phyloP scores from a whole-genome alignment of 1,284 basidiomycete genomes.

The Ustilago trichophora region DNA sequence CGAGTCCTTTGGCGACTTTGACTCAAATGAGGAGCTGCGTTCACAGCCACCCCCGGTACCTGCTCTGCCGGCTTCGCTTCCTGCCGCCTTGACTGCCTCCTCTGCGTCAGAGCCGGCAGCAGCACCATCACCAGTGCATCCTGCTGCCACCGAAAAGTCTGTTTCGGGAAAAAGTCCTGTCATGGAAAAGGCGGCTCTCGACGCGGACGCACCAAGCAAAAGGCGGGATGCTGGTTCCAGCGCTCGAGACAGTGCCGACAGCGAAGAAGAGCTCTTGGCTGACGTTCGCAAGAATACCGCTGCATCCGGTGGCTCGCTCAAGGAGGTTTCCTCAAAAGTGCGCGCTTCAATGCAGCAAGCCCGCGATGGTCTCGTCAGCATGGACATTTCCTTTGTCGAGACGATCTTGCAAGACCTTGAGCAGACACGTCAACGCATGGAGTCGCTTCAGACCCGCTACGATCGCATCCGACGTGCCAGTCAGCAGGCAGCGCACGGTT shows the following conservation, averaged over 20 bases:
- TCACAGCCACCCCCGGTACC: conserved; percentile 33
- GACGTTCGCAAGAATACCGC: conserved; percentile 11
- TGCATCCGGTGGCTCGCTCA: conserved; percentile 19
- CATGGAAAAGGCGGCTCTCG: too few species aligned
- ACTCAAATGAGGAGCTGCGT: conserved; percentile 46
- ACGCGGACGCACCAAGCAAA: neutral
- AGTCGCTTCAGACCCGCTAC: conserved; percentile 78
- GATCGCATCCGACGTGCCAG: conserved; percentile 83
- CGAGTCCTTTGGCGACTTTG: conserved; percentile 64
- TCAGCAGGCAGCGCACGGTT: conserved; percentile 88
- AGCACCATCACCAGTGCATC: neutral
- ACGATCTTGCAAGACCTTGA: conserved; percentile 77
- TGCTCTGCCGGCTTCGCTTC: conserved; percentile 10
- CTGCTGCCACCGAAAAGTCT: too few species aligned
- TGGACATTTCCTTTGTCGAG: conserved; percentile 80
- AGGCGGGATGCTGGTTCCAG: neutral
- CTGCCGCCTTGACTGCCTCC: neutral
- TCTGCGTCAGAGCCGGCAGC: neutral
- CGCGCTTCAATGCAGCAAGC: conserved; percentile 75
- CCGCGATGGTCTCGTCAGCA: conserved; percentile 73
- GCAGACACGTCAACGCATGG: conserved; percentile 74
- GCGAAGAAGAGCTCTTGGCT: conserved; percentile 23
- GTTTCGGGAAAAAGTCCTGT: neutral
- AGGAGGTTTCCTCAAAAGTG: conserved; percentile 69
- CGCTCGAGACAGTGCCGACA: conserved; percentile 9